Evolutionary conservation across 805 yeast species (phyloP), one percentile per base, ranked within the genome.

Genomic region (Kazachstania taianensis): DNA sequence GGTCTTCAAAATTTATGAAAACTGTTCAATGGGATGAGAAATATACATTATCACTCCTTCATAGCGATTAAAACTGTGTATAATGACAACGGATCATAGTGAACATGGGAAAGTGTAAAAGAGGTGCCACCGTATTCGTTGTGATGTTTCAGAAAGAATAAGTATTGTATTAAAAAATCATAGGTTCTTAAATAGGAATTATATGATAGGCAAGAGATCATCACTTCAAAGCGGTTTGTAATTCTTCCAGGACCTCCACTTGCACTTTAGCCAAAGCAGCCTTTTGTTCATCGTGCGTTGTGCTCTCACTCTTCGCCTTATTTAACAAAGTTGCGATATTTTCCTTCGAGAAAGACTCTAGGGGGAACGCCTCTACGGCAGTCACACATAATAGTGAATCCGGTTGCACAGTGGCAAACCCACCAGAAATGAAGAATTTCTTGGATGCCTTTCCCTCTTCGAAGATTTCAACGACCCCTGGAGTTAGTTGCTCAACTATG

Each of bases 231-330:
- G 53, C 58, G 7, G 51, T 74, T 63, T 82, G 81, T 61, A 89
- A 72, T 53, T 95, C 92, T 76, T 89, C 96, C 61, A 92, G 77
- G 39, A 92, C 95, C 69, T 92, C 96, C 59, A 89, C 72, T 73
- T 89, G 92, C 59, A 92, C 84, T 63, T 79, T 77, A 55, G 97
- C 97, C 69, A 83, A 94, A 48, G 95, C 94, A 52, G 94, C 92
- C 47, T 75, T 82, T 40, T 72, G 74, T 68, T 83, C 96, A 52
- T 83, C 96, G 33, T 89, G 65, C 42, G 94, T 80, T 42, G 79
- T 55, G 30, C 78, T 76, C 65, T 86, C 83, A 78, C 85, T 86
- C 68, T 83, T 94, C 42, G 98, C 97, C 63, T 89, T 96, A 41
- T 89, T 75, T 57, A 86, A 72, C 62, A 83, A 77, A 41, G 76